phyloP scores from a whole-genome alignment of 2,329 filamentous ascomycete genomes.

The Colletotrichum falcatum region DNA sequence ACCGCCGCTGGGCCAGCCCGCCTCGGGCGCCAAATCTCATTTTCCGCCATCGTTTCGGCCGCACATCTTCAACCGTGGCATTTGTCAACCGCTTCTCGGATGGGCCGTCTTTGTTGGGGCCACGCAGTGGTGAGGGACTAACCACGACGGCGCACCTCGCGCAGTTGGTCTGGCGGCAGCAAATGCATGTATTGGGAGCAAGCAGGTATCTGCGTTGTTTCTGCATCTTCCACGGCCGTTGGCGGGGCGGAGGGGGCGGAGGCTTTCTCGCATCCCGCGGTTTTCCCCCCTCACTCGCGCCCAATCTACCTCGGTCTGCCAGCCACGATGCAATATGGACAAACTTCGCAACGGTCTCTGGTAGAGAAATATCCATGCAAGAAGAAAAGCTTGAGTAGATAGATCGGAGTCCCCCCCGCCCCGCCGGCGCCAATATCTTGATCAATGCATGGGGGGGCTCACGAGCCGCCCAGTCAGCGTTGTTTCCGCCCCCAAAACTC shows the following conservation, averaged over 20 bases:
- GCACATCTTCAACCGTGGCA: background rate
- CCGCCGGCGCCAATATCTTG: background rate
- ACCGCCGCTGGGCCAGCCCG: slow-evolving; percentile 1
- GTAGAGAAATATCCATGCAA: background rate
- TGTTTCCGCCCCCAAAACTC: slow-evolving; percentile 5
- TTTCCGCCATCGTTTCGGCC: slow-evolving; percentile 3
- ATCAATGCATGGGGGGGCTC: slow-evolving; percentile 7
- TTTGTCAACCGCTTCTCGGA: background rate
- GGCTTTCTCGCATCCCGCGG: no score
- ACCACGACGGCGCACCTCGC: background rate
- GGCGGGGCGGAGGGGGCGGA: no score
- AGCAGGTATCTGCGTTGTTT: background rate
- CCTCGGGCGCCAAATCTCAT: background rate
- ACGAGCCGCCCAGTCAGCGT: background rate
- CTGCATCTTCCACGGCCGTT: no score
- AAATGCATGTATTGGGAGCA: background rate
- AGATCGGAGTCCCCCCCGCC: background rate
- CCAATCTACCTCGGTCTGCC: background rate
- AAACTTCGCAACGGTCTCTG: background rate
- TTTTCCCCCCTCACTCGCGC: background rate
- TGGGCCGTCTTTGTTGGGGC: background rate
- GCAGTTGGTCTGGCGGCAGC: no score
- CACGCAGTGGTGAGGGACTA: background rate
- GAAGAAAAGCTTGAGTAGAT: background rate
- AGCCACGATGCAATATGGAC: background rate